Evolutionary conservation across 257 asterid species (phyloP), one percentile per base, ranked within the genome.

Genomic region (Thymus quinquecostatus): DNA sequence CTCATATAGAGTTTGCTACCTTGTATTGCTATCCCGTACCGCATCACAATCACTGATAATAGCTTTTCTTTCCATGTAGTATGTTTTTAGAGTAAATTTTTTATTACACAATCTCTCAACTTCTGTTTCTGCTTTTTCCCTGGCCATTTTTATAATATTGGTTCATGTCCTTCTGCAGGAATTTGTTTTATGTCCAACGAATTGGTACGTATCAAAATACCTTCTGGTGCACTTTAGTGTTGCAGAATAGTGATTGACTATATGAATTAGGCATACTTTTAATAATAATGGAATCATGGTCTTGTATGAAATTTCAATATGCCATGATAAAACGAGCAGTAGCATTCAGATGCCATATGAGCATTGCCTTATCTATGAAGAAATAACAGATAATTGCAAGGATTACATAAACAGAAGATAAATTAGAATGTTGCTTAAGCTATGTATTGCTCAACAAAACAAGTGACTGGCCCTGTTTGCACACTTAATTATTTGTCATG

Each of bases 101-200:
- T 33, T 53, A 61, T 9, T 3, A 49, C 70, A 60, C 43, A 60
- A 33, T 12, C 36, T 43, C 48, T 60, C 49, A 14, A 41, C 50
- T 21, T 8, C 32, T 70, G 49, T 4, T 3, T 49, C 60, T 32
- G 12, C 36, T 75, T 40, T 58, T 5, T 10, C 1, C 36, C 32
- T 45, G 60, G 30, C 10, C 8, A n/a, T 70, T 14, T 58, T 57
- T 72, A 21, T 21, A 66, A 79, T 65, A 21, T 34, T 29, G 54
- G 33, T 41, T 28, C 43, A 68, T 79, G 49, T 78, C 56, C 43
- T 36, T 50, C 2, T 80, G 86, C 96, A 95, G 99, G 99, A 75
- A 83, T 95, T 78, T 95, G 98, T 82, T 92, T 92, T 51, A 89
- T 89, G 96, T 92, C 99, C 68, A 95, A 88, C 84, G 99, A 95